Conservation (phyloP, 257 asterid species). For the Dorcoceras hygrometricum region DNA sequence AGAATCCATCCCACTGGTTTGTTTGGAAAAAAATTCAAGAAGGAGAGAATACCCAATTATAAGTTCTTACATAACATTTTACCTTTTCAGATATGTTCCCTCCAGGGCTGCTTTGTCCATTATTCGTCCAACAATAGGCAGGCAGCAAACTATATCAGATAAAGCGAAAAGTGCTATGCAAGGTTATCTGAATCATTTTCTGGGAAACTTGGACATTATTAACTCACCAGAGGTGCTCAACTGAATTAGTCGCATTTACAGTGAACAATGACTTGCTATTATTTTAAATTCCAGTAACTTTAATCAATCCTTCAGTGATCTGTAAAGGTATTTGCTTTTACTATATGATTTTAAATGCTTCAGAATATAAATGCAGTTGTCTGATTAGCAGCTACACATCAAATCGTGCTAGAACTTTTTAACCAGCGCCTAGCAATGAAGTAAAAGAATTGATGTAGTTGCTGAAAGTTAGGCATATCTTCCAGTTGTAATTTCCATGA, state of each 20-base stretch:
- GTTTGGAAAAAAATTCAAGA: conserved; percentile 6
- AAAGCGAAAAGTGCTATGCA: conserved; percentile 91
- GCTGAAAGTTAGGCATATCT: background rate
- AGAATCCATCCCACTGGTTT: conserved; percentile 9
- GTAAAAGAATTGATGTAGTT: background rate
- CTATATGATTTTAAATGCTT: background rate
- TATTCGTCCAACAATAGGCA: conserved; percentile 85
- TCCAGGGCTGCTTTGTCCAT: conserved; percentile 80
- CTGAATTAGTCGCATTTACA: conserved; percentile 20
- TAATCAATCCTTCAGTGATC: background rate
- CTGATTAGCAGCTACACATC: background rate
- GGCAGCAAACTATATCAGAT: conserved; percentile 61
- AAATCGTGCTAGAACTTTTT: background rate
- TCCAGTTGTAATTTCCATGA: background rate
- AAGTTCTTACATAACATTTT: conserved; percentile 18
- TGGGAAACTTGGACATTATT: conserved; percentile 81
- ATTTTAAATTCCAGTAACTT: background rate
- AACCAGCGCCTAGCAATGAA: background rate
- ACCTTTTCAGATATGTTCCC: conserved; percentile 67
- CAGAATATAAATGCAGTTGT: background rate
- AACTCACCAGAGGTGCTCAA: conserved; percentile 76
- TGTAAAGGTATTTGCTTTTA: background rate
- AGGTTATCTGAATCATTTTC: conserved; percentile 84
- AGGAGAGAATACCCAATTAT: conserved; percentile 6
- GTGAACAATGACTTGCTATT: conserved; percentile 18